Evolutionary conservation across 2,329 filamentous ascomycete genomes (phyloP).

Genomic region (Akanthomyces lecanii): DNA sequence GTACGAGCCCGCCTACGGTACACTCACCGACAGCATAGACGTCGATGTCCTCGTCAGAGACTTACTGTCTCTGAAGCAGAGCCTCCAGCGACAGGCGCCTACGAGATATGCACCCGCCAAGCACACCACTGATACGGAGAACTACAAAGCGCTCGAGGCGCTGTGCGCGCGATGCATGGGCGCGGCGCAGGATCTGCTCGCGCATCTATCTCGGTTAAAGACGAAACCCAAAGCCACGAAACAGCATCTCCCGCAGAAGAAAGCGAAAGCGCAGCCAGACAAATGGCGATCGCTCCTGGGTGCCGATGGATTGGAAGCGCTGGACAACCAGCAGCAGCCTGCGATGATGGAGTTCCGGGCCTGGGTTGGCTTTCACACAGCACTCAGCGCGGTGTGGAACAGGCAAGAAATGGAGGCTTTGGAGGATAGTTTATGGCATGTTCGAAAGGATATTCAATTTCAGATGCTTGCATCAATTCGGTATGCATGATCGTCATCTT

Average conservation of each 20-base stretch:
- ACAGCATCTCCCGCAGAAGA: neutral
- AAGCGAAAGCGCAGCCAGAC: neutral
- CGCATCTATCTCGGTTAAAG: neutral
- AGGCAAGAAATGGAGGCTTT: conserved; percentile 1
- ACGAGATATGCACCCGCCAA: neutral
- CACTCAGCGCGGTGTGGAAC: neutral
- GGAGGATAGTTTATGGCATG: neutral
- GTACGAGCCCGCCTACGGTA: neutral
- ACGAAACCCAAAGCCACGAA: neutral
- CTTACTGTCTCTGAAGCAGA: conserved; percentile 6
- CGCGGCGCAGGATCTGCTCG: neutral
- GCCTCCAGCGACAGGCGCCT: neutral
- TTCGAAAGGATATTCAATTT: neutral
- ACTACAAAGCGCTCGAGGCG: neutral
- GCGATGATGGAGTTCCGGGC: conserved; percentile 5
- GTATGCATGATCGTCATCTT: neutral
- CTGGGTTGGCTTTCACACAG: conserved; percentile 1
- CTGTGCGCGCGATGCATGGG: neutral
- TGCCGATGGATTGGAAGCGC: neutral
- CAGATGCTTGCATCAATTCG: conserved; percentile 1
- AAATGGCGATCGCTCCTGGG: conserved; percentile 1
- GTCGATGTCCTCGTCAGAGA: neutral
- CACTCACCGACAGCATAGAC: neutral
- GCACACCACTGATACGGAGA: neutral
- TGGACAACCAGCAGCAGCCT: neutral